Conservation (phyloP, 2,329 filamentous ascomycete genomes). For the Colletotrichum limetticola region DNA sequence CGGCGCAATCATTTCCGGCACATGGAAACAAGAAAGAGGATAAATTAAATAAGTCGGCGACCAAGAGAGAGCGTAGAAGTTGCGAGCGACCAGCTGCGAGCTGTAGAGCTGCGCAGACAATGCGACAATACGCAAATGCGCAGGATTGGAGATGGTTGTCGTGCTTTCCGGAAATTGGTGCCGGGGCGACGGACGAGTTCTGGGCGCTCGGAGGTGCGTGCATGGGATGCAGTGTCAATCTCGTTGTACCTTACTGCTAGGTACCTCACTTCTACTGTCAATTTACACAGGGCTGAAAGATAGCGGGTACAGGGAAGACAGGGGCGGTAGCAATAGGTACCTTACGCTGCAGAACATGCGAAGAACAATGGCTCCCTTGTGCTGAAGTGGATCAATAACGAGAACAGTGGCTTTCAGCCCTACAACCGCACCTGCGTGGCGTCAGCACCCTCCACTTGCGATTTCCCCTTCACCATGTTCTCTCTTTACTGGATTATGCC, state of each 20-base stretch:
- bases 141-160: constrained; percentile 6
- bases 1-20: constrained; percentile 13
- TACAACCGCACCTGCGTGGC: not conserved
- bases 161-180: not conserved
- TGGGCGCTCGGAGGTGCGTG: not conserved
- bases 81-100: constrained; percentile 7
- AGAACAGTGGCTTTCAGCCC: not conserved
- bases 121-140: constrained; percentile 8
- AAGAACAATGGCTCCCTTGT: not conserved
- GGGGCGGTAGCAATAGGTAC: not conserved
- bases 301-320: not conserved
- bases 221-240: not conserved
- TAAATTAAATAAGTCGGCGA: not conserved
- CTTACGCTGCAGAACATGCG: not conserved
- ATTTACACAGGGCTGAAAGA: not conserved
- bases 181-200: not conserved
- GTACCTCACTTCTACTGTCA: not conserved
- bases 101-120: constrained; percentile 1
- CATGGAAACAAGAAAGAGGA: not conserved
- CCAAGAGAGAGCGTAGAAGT: not conserved
- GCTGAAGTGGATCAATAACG: not conserved
- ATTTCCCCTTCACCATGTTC: not conserved
- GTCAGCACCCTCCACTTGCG: not conserved
- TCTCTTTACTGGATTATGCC: not conserved
- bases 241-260: too few species aligned